These are phyloP conservation scores for Pyrenula massariospora DNA, from an alignment of 495 filamentous ascomycete species.

Conservation along the genomic window DNA sequence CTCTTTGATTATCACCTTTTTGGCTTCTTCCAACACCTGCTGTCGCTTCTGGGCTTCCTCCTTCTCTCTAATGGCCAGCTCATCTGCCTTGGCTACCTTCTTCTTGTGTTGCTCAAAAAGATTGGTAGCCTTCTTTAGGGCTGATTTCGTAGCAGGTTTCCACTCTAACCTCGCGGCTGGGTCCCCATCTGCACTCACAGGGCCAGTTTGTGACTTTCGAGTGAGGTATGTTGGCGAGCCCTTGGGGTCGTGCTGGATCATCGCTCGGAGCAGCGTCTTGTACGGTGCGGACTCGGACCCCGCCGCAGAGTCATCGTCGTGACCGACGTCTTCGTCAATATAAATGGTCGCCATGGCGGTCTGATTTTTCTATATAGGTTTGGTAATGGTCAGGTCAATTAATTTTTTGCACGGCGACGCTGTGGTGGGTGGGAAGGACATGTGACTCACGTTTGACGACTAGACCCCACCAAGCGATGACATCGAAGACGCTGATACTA, in stretches of 20 bases:
- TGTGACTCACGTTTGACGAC: slow-evolving; percentile 10
- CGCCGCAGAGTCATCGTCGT: slow-evolving; percentile 53
- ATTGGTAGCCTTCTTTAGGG: slow-evolving; percentile 69
- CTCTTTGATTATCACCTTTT: slow-evolving; percentile 74
- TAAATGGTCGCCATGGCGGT: slow-evolving; percentile 45
- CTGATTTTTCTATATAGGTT: slow-evolving; percentile 1
- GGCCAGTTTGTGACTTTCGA: slow-evolving; percentile 55
- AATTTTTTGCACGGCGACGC: slow-evolving; percentile 9
- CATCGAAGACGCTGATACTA: too few species aligned
- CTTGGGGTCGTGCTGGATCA: slow-evolving; percentile 55
- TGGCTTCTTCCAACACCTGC: slow-evolving; percentile 67
- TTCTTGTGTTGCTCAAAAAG: slow-evolving; percentile 62
- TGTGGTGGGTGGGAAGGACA: neutral
- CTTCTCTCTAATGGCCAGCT: slow-evolving; percentile 55
- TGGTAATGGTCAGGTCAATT: slow-evolving; percentile 5
- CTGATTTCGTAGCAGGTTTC: slow-evolving; percentile 74
- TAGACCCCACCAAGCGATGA: too few species aligned
- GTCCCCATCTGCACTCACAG: slow-evolving; percentile 49
- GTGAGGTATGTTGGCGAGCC: slow-evolving; percentile 49
- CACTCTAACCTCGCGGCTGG: slow-evolving; percentile 46
- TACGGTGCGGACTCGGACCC: slow-evolving; percentile 64
- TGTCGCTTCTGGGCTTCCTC: slow-evolving; percentile 59
- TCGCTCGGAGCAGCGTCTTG: slow-evolving; percentile 68
- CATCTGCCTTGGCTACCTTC: slow-evolving; percentile 62
- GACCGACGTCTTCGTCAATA: slow-evolving; percentile 68